Conservation (phyloP, 257 asterid genomes). For the Solanum sejunctum region DNA sequence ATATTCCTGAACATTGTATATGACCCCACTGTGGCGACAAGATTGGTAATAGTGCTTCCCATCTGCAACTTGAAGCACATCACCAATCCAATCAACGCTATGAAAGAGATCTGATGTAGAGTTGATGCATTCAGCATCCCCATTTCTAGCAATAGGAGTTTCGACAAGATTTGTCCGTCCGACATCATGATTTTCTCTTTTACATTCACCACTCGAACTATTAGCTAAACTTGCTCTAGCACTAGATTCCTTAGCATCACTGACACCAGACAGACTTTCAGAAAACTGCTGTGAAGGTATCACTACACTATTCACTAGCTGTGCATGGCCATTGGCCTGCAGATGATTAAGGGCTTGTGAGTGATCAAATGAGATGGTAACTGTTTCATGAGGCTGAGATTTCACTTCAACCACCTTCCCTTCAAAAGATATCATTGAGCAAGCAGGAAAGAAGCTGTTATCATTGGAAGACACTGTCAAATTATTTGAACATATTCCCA, state of each 20-base stretch:
- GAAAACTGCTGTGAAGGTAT: neutral
- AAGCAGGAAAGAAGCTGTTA: conserved; percentile 23
- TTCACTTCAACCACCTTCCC: conserved; percentile 22
- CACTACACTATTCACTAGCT: conserved; percentile 15
- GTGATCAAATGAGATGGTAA: conserved; percentile 13
- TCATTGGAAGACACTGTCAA: conserved; percentile 16
- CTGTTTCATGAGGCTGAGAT: conserved; percentile 15
- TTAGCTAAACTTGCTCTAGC: neutral
- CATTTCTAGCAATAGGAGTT: conserved; percentile 20
- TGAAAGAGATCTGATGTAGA: conserved; percentile 26
- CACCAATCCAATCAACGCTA: conserved; percentile 61
- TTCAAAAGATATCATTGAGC: conserved; percentile 10
- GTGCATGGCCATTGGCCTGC: conserved; percentile 5
- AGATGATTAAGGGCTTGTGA: conserved; percentile 11
- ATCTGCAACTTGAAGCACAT: conserved; percentile 37
- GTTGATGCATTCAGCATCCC: conserved; percentile 11
- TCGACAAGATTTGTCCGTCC: conserved; percentile 25
- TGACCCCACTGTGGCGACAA: conserved; percentile 52
- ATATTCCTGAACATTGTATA: conserved; percentile 45
- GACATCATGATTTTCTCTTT: conserved; percentile 14
- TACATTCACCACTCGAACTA: neutral
- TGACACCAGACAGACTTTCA: neutral
- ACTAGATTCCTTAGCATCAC: neutral
- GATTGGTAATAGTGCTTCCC: conserved; percentile 48
- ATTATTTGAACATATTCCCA: neutral